Percentiles rank a stretch among this genome's conserved stretches.
Conservation (phyloP, 2,329 filamentous ascomycete genomes). For the Zymoseptoria ardabiliae region DNA sequence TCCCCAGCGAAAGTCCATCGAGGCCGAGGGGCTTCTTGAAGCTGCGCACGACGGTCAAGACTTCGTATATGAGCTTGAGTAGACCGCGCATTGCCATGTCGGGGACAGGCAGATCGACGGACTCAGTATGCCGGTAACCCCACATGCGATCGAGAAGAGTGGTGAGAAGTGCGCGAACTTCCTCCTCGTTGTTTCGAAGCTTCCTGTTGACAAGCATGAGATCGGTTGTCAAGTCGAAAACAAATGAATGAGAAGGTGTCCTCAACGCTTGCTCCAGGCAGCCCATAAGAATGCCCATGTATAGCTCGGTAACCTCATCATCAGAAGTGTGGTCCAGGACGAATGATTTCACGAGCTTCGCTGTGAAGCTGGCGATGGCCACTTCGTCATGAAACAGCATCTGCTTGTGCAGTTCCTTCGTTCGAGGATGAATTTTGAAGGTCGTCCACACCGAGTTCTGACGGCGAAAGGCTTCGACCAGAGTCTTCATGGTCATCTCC, state of each 20-base stretch:
- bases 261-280: slow-evolving; percentile 17
- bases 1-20: slow-evolving; percentile 15
- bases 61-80: slow-evolving; percentile 33
- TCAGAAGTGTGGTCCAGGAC: slow-evolving; percentile 14
- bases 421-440: slow-evolving; percentile 13
- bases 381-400: slow-evolving; percentile 19
- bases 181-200: slow-evolving; percentile 13
- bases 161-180: slow-evolving; percentile 15
- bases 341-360: slow-evolving; percentile 17
- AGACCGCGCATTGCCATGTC: slow-evolving; percentile 27
- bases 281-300: slow-evolving; percentile 15
- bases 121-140: slow-evolving; percentile 20
- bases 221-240: slow-evolving; percentile 15
- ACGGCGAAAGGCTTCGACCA: slow-evolving; percentile 9
- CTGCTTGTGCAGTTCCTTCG: slow-evolving; percentile 32
- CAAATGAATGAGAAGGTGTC: slow-evolving; percentile 9
- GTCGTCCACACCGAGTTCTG: slow-evolving; percentile 26
- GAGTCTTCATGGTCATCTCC: slow-evolving; percentile 1
- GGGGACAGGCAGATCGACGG: slow-evolving; percentile 14
- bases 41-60: slow-evolving; percentile 22
- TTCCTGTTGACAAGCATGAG: slow-evolving; percentile 11
- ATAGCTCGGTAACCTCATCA: slow-evolving; percentile 15
- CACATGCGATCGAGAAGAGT: slow-evolving; percentile 12
- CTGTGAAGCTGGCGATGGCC: slow-evolving; percentile 9
- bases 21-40: slow-evolving; percentile 26